phyloP scores from a whole-genome alignment of 371 early-diverging fungal genomes.

The Mucor plumbeus region DNA sequence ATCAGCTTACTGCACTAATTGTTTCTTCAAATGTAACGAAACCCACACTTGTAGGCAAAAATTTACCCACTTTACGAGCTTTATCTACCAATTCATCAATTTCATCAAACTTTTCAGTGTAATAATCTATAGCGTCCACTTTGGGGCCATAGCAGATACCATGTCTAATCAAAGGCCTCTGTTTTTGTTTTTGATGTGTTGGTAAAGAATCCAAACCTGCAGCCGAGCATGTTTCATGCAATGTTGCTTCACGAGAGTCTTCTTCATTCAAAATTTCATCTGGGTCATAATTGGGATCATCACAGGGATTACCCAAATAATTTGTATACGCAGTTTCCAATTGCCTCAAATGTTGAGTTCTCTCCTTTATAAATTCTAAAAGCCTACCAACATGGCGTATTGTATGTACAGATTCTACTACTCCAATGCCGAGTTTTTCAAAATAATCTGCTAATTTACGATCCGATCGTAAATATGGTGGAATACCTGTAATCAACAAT shows the following conservation, averaged over 20 bases:
- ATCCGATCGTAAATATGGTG: conserved; percentile 56
- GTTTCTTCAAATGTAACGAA: conserved; percentile 84
- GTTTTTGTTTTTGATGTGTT: conserved; percentile 17
- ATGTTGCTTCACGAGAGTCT: conserved; percentile 20
- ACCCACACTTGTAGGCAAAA: conserved; percentile 69
- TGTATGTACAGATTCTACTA: conserved; percentile 64
- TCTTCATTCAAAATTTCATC: conserved; percentile 41
- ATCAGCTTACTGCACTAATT: conserved; percentile 58
- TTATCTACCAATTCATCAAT: conserved; percentile 64
- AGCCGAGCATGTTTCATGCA: conserved; percentile 9
- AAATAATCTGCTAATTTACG: conserved; percentile 61
- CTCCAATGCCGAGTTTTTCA: conserved; percentile 59
- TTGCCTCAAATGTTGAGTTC: conserved; percentile 47
- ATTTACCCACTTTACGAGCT: conserved; percentile 61
- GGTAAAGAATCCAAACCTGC: conserved; percentile 15
- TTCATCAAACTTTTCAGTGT: conserved; percentile 63
- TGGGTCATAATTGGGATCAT: conserved; percentile 44
- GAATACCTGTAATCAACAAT: conserved; percentile 66
- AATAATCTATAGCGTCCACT: conserved; percentile 76
- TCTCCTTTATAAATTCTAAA: conserved; percentile 48
- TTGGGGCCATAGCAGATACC: conserved; percentile 51
- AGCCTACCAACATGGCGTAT: conserved; percentile 61
- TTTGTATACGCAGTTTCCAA: conserved; percentile 50
- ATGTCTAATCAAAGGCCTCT: conserved; percentile 35
- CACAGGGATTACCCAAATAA: conserved; percentile 57